Percentiles rank a stretch among this genome's conserved stretches.
These are phyloP conservation scores for Populus trichocarpa DNA, from an alignment of 441 rosid genomes.

Conservation along the genomic window DNA sequence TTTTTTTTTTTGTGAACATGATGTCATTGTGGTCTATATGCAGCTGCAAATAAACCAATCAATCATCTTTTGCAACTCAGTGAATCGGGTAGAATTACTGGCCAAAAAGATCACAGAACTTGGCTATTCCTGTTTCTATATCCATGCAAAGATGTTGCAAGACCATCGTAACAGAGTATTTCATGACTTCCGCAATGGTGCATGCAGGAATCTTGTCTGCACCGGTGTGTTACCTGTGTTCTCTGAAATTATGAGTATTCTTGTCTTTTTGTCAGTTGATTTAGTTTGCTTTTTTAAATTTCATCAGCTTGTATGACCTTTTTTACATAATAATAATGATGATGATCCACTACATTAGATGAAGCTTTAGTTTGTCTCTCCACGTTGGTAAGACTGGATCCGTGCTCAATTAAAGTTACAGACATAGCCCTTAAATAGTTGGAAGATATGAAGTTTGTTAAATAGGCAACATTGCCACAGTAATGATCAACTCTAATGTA, in stretches of 20 bases:
- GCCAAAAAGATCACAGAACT: slow-evolving; percentile 99
- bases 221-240: slow-evolving; percentile 49
- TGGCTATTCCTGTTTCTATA: slow-evolving; percentile 97
- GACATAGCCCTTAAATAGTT: neutral
- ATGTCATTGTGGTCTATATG: slow-evolving; percentile 20
- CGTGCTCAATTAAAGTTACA: too few relatives aligned
- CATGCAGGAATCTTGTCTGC: slow-evolving; percentile 99
- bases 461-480: neutral
- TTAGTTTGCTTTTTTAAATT: neutral
- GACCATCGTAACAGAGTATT: slow-evolving; percentile 98
- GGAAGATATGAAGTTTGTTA: neutral
- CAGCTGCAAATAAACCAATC: slow-evolving; percentile 99
- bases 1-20: slow-evolving; percentile 5
- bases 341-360: too few relatives aligned
- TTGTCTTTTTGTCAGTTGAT: neutral
- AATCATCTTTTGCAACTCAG: slow-evolving; percentile 97
- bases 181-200: slow-evolving; percentile 99
- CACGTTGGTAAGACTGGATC: neutral
- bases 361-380: neutral
- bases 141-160: slow-evolving; percentile 98
- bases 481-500: neutral
- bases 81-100: slow-evolving; percentile 92
- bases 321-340: neutral
- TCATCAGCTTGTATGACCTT: neutral
- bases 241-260: neutral